Evolutionary conservation across 2,329 filamentous ascomycete genomes (phyloP).

Genomic region (Colletotrichum siamense): DNA sequence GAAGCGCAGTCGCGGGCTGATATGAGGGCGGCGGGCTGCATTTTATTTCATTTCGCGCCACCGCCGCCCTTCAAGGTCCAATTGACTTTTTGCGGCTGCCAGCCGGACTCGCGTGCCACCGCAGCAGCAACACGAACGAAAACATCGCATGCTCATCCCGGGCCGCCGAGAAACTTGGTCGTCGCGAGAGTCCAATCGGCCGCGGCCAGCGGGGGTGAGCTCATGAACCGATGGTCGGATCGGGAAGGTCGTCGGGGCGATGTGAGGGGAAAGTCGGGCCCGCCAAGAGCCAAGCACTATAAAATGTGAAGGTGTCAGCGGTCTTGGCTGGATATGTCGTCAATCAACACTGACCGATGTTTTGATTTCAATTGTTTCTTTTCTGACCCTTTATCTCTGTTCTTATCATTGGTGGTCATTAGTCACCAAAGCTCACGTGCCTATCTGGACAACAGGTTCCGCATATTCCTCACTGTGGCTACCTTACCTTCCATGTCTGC

Average conservation of each 20-base stretch:
- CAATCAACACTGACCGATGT: neutral
- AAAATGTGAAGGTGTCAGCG: neutral
- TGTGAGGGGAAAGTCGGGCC: constrained; percentile 11
- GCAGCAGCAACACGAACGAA: neutral
- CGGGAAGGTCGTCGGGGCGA: constrained; percentile 12
- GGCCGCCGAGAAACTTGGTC: constrained; percentile 1
- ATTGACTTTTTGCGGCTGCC: neutral
- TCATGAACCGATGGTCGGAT: constrained; percentile 7
- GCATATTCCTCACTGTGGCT: too few relatives aligned
- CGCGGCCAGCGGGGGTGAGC: neutral
- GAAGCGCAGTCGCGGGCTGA: too few relatives aligned
- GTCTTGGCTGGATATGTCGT: neutral
- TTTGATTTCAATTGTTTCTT: neutral
- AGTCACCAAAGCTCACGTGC: neutral
- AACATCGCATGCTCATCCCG: constrained; percentile 12
- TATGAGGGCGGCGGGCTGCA: neutral
- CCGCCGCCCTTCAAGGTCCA: neutral
- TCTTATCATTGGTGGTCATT: neutral
- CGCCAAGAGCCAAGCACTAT: constrained; percentile 20
- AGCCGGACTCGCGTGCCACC: neutral
- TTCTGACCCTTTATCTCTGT: too few relatives aligned
- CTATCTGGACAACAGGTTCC: too few relatives aligned
- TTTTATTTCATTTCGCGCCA: neutral
- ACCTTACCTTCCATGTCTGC: too few relatives aligned
- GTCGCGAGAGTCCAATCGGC: constrained; percentile 1